phyloP scores from a whole-genome alignment of 768 basidiomycete genomes.

The Lactarius pseudohatsudake region DNA sequence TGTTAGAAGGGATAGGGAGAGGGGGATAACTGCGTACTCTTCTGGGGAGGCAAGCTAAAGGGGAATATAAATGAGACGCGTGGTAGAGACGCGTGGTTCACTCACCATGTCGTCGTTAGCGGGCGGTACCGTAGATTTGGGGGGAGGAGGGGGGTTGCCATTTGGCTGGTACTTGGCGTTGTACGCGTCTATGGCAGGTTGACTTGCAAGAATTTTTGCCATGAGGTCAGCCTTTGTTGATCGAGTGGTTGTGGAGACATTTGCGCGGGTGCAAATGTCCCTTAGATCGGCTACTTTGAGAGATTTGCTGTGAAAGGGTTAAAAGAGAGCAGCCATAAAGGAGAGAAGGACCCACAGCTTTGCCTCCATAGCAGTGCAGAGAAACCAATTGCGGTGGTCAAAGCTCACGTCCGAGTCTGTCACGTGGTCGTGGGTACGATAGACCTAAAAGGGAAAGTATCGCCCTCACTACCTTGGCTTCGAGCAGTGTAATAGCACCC shows the following conservation, averaged over 20 bases:
- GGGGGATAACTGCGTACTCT: constrained; percentile 31
- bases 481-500: neutral
- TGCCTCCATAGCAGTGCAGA: constrained; percentile 38
- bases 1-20: constrained; percentile 8
- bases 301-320: constrained; percentile 43
- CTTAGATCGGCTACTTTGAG: constrained; percentile 74
- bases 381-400: neutral
- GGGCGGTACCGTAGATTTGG: constrained; percentile 13
- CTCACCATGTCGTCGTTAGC: constrained; percentile 36
- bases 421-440: neutral
- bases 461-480: no score
- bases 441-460: neutral
- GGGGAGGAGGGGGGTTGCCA: constrained; percentile 15
- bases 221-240: constrained; percentile 70
- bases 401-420: neutral
- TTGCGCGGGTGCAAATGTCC: constrained; percentile 56
- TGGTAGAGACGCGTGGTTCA: constrained; percentile 2
- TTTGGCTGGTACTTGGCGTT: constrained; percentile 33
- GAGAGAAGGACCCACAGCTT: constrained; percentile 38
- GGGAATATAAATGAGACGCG: constrained; percentile 20
- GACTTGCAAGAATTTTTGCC: constrained; percentile 54
- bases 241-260: constrained; percentile 50
- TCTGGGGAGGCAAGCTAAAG: constrained; percentile 37
- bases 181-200: constrained; percentile 52
- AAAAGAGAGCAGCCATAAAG: constrained; percentile 5